Evolutionary conservation across 805 yeast species (phyloP), one percentile per base, ranked within the genome.

Genomic region (Barnettozyma sucrosica): DNA sequence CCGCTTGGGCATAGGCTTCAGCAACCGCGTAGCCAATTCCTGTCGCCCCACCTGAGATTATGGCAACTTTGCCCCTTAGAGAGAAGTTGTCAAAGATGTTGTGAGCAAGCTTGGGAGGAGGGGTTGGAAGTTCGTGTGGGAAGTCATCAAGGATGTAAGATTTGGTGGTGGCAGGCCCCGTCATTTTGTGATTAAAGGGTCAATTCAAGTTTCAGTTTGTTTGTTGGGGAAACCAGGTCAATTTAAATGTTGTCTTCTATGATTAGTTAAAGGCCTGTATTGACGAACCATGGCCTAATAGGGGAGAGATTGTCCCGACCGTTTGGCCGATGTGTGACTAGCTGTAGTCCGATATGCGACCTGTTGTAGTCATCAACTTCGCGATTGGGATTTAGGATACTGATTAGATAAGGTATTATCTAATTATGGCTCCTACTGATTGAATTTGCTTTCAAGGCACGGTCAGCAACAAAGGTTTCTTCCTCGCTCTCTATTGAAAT

Each of bases 11-110:
- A 58, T 72, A 86, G 2, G 89, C 90, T 64, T 80, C 85, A 39
- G 95, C 95, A 32, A 85, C 85, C 5, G 86, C 87, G 56, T 66
- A 77, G 14, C 96, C 96, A 54, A 88, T 87, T 30, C 96, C 96
- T 41, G 84, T 74, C 16, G 90, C 81, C 11, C 88, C 85, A 41
- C 96, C 96, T n/a, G 95, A 85, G 49, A 88, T 77, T 4, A 86
- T 79, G 24, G 95, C 93, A 13, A 82, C 83, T 66, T 85, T 87
- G 24, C 93, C 95, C 67, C 82, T 83, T 51, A 88, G 74, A 4
- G 88, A 81, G 66, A 88, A 86, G 54, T 85, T 70, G 52, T 84
- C 90, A 52, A 83, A 66, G 32, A 83, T 80, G 59, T 72, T 66
- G 45, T 68, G 65, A 25, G 79, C 67, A 34, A 79, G 65, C 51